Base-by-base conservation (phyloP, 2,329 filamentous ascomycete genomes). In the Penicillium sp. region DNA sequence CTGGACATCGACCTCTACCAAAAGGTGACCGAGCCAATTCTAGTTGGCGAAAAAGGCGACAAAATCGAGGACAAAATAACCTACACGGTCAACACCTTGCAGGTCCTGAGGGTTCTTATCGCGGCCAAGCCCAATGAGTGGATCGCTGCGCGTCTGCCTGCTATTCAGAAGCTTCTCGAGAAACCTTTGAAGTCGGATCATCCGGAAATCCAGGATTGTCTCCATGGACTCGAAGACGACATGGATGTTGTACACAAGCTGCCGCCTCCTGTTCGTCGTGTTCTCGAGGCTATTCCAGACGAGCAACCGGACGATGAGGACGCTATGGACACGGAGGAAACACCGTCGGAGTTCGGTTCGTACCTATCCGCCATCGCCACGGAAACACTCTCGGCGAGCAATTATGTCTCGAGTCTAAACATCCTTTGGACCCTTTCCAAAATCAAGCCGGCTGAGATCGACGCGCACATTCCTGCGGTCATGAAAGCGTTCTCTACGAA, bases 401-500 rank as follows among this genome's bases (percentile, higher is more conserved):
- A 90, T 58, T 89, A 95, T 63, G 82, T 91, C 14, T 89, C 91
- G 11, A 90, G 89, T 37, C 87, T 99, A 67, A 96, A 95, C 66
- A 86, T 95, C 19, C 75, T 99, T 13, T 97, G 91, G 91, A 93
- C 89, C 13, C 75, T 99, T 16, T 89, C 89, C 4, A 83, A 88
- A 61, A 86, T 88, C 52, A 91, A 88, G 63, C 88, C 92, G 1
- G 83, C 87, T 12, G 85, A 93, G 56, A 89, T 99, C 54, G 93
- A 99, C 67, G 80, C 88, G 52, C 93, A 99, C 64, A 90, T 97
- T 46, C 77, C 81, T 3, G 83, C 86, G 25, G 77, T 99, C 36
- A 95, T 99, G 87, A 96, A 95, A 70, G 89, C 89, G 0, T 80
- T 99, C 59, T 92, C 95, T 60, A 82, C 83, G 41, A 96, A 96